Evolutionary conservation across 345 rosid species (phyloP), one percentile per base, ranked within the genome.

Genomic region (Citropsis articulata): DNA sequence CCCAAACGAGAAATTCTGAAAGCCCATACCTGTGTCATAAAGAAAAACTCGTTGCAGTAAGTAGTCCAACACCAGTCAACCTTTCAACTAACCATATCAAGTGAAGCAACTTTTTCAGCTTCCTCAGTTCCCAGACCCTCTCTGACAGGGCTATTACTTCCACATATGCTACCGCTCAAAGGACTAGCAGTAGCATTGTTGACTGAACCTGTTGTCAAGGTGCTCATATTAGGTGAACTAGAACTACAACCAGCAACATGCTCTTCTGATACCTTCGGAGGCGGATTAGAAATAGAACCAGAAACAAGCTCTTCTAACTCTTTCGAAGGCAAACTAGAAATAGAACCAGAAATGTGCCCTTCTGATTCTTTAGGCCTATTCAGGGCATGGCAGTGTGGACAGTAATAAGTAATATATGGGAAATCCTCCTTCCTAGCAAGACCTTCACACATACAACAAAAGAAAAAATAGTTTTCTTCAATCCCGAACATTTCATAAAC

Each of bases 391-490:
- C 99, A 95, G 82, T 92, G 98, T 28, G 99, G 98, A 75, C 98
- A 95, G 80, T 90, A 95, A 69, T 91, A 95, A 12, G 94, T 92
- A 14, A 91, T 83, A 72, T 84, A 93, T 1, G 88, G 89, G 22
- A 88, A 92, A 80, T 95, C 98, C 86, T 93, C 98, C 84, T 90
- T 93, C 85, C 89, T 82, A 21, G 90, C 92, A 79, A 93, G 98
- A 77, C 99, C 98, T 93, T 87, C 69, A 28, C 1, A 66, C 28
- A 27, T 50, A 53, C 61, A 72, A 30, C 7, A 72, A 42, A 79
- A 53, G 57, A 24, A 55, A 40, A 50, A 50, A n/a, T 35, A 31
- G 38, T 33, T 76, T 13, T 75, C 66, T n/a, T 24, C 45, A 76
- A 66, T 33, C 59, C 13, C 0, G 24, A 6, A 31, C 5, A 55